These are phyloP conservation scores for Xylona heveae DNA, from an alignment of 495 filamentous ascomycete genomes.

Conservation along the genomic window DNA sequence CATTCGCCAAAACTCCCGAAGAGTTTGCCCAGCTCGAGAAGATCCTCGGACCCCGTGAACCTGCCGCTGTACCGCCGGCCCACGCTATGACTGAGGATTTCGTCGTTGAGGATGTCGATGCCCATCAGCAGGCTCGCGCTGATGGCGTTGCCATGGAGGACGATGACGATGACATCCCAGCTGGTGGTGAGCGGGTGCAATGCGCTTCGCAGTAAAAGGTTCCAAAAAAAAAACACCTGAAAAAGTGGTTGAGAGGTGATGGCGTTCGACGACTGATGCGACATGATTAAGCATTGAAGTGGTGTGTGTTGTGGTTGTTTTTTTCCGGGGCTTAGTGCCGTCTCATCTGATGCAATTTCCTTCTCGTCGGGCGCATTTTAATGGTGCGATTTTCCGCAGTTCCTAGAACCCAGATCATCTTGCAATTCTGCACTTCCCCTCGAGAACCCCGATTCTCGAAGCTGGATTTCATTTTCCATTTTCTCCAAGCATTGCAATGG, in stretches of 20 bases:
- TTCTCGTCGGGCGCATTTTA: too few relatives aligned
- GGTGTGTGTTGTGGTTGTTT: background rate
- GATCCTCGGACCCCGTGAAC: slow-evolving; percentile 52
- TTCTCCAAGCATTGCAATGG: too few relatives aligned
- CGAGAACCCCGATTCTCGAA: too few relatives aligned
- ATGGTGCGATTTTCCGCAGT: too few relatives aligned
- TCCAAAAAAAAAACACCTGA: too few relatives aligned
- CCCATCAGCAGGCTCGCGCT: slow-evolving; percentile 46
- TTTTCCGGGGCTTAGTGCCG: background rate
- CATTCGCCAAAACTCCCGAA: slow-evolving; percentile 25
- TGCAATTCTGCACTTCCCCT: too few relatives aligned
- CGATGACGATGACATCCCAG: slow-evolving; percentile 63
- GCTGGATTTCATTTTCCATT: too few relatives aligned
- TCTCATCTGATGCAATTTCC: too few relatives aligned
- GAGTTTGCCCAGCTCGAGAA: slow-evolving; percentile 42
- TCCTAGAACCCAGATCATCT: too few relatives aligned
- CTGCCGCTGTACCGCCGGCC: slow-evolving; percentile 36
- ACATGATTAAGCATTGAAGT: background rate
- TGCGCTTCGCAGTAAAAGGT: slow-evolving; percentile 79
- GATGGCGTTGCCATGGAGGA: slow-evolving; percentile 62
- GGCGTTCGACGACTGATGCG: background rate
- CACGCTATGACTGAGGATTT: slow-evolving; percentile 86
- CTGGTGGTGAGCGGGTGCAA: slow-evolving; percentile 80
- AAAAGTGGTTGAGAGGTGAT: background rate
- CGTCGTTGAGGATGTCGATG: slow-evolving; percentile 62